A percentile compares a stretch with the other conserved stretches of the same genome.
Evolutionary conservation across 2,329 filamentous ascomycete genomes (phyloP).

Genomic region (Colletotrichum euphorbiae): DNA sequence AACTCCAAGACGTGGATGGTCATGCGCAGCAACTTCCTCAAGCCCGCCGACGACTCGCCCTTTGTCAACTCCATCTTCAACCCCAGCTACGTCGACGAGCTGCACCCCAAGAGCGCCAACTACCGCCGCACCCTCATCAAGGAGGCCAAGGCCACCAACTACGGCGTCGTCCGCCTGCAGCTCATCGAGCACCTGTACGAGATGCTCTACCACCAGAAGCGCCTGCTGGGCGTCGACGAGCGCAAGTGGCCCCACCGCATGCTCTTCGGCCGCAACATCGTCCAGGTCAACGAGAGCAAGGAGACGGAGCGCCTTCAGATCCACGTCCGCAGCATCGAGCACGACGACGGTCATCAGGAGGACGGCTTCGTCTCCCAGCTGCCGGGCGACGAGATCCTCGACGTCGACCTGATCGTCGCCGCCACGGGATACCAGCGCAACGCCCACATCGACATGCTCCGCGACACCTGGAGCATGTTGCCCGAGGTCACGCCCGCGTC

Average conservation of each 20-base stretch:
- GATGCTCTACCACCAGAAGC: conserved; percentile 85
- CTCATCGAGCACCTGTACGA: conserved; percentile 92
- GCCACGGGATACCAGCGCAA: conserved; percentile 88
- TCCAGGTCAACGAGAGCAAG: conserved; percentile 66
- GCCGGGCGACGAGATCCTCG: conserved; percentile 68
- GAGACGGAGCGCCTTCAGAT: conserved; percentile 66
- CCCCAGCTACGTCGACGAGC: conserved; percentile 81
- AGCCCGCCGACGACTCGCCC: conserved; percentile 93
- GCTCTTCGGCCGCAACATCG: conserved; percentile 74
- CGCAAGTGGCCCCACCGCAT: conserved; percentile 86
- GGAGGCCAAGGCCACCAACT: conserved; percentile 88
- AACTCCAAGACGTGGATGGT: conserved; percentile 82
- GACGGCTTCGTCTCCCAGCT: conserved; percentile 52
- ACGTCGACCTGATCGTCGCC: conserved; percentile 85
- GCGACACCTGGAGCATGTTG: conserved; percentile 73
- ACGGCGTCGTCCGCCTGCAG: conserved; percentile 91
- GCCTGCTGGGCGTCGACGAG: conserved; percentile 76
- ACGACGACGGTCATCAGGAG: conserved; percentile 46
- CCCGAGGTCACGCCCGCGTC: conserved; percentile 54
- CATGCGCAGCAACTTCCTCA: conserved; percentile 84
- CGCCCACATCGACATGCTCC: conserved; percentile 82
- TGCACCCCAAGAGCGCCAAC: conserved; percentile 75
- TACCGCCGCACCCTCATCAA: conserved; percentile 71
- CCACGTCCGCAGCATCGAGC: conserved; percentile 62
- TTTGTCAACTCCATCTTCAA: conserved; percentile 97